Evolutionary conservation across 352 stramenopile species (phyloP), one percentile per base, ranked within the genome.

Genomic region (Phytopythium vexans): DNA sequence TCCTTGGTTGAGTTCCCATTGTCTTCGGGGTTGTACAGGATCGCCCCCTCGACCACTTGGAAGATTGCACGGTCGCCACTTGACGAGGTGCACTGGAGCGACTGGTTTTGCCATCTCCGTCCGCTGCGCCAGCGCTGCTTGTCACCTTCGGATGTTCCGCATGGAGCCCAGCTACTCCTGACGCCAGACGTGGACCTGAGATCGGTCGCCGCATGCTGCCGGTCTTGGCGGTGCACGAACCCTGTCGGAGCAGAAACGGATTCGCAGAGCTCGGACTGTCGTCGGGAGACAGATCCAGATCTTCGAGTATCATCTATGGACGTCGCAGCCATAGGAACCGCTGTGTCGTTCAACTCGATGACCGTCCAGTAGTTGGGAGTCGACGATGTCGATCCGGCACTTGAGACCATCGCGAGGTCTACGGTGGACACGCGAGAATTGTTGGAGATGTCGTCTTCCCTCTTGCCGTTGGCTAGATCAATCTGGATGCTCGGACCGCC

Each of bases 401-500:
- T 21, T 16, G 15, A 12, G 3, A 46, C 31, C 43, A 46, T 15
- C 3, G 15, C 12, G 6, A 8, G 1, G 1, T n/a, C 46, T 42
- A 10, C 3, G 21, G 21, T 27, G 21, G 21, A 27, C 21, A 27
- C 21, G 21, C 21, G 21, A 27, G 21, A 27, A 27, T 27, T 27
- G n/a, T 34, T 12, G 4, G 42, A 36, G 3, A 11, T 4, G n/a
- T 37, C 31, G 15, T 47, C 49, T 1, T 27, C 21, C 21, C 50
- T 46, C 1, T 39, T 45, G 12, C 60, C 36, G 14, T 45, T 53
- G 10, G 62, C 65, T 0, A 62, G 15, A 37, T 53, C 57, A 32
- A 75, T 36, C 60, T 77, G 61, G 39, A 89, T 89, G 45, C 71
- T 86, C 4, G 80, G 80, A 9, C 80, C 80, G 21, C 80, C 80